These are phyloP conservation scores for Lentinula novae-zelandiae DNA, from an alignment of 1,284 basidiomycete species.

Conservation along the genomic window DNA sequence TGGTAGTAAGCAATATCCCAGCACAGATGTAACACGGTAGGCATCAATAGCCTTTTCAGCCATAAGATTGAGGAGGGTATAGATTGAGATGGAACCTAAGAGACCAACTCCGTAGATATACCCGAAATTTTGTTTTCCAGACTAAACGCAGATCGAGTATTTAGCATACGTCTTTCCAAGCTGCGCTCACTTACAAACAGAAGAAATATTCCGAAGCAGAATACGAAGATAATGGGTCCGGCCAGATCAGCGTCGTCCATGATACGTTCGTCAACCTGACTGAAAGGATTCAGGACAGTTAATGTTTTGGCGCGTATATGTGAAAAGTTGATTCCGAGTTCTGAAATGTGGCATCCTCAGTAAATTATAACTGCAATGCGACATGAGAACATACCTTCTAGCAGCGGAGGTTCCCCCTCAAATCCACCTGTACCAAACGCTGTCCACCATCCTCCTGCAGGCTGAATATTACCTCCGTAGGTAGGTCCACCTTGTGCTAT, in stretches of 20 bases:
- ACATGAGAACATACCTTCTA: slow-evolving; percentile 66
- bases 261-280: slow-evolving; percentile 86
- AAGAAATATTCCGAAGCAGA: slow-evolving; percentile 90
- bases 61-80: slow-evolving; percentile 97
- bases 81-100: slow-evolving; percentile 92
- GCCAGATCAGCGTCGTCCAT: slow-evolving; percentile 99
- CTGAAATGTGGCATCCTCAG: slow-evolving; percentile 37
- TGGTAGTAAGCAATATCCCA: slow-evolving; percentile 96
- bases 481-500: slow-evolving; percentile 44
- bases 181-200: slow-evolving; percentile 66
- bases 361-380: slow-evolving; percentile 6
- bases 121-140: slow-evolving; percentile 97
- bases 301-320: slow-evolving; percentile 94
- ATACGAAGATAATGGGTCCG: slow-evolving; percentile 92
- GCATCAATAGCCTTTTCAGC: slow-evolving; percentile 94
- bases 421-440: slow-evolving; percentile 95
- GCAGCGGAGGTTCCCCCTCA: slow-evolving; percentile 88
- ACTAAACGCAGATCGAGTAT: slow-evolving; percentile 43
- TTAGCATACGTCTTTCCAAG: not conserved
- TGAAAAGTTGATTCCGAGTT: slow-evolving; percentile 96
- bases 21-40: slow-evolving; percentile 91
- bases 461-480: slow-evolving; percentile 72
- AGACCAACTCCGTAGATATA: slow-evolving; percentile 99
- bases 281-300: slow-evolving; percentile 93
- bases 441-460: slow-evolving; percentile 83